Conservation (phyloP, 495 filamentous ascomycete genomes). For the Aspergillus avenaceus region DNA sequence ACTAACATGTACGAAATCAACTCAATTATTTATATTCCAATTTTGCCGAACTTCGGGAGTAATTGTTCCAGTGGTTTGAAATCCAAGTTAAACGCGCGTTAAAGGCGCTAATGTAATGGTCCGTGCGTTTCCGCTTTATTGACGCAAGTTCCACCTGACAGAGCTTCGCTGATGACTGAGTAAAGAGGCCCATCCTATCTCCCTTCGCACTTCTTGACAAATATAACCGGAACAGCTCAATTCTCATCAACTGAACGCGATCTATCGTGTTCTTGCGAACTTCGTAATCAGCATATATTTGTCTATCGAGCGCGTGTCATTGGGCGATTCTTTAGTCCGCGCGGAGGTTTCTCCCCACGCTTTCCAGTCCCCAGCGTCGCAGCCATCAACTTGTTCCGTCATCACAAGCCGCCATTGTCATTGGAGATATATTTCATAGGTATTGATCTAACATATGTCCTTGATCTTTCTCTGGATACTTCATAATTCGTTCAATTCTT, state of each 20-base stretch:
- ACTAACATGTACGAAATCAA: too few relatives aligned
- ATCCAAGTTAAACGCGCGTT: neutral
- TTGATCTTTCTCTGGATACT: neutral
- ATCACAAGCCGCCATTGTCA: too few relatives aligned
- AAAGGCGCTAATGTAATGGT: neutral
- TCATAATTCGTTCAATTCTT: constrained; percentile 1
- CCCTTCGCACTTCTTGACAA: neutral
- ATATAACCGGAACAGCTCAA: neutral
- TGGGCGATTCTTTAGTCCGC: neutral
- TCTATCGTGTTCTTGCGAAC: neutral
- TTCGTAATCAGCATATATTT: neutral
- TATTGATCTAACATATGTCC: constrained; percentile 5
- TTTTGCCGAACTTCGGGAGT: too few relatives aligned
- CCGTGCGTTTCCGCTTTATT: neutral
- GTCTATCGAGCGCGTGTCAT: neutral
- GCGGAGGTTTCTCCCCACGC: neutral
- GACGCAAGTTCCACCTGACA: neutral
- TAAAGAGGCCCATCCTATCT: neutral
- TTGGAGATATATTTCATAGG: constrained; percentile 13
- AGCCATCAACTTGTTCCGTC: too few relatives aligned
- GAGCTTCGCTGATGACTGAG: neutral
- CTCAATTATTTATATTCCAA: too few relatives aligned
- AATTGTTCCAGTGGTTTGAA: too few relatives aligned
- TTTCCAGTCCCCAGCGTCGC: neutral
- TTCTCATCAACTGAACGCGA: neutral